Evolutionary conservation across 176 grass and related monocot species (phyloP).

Genomic region (Musa schizocarpa): DNA sequence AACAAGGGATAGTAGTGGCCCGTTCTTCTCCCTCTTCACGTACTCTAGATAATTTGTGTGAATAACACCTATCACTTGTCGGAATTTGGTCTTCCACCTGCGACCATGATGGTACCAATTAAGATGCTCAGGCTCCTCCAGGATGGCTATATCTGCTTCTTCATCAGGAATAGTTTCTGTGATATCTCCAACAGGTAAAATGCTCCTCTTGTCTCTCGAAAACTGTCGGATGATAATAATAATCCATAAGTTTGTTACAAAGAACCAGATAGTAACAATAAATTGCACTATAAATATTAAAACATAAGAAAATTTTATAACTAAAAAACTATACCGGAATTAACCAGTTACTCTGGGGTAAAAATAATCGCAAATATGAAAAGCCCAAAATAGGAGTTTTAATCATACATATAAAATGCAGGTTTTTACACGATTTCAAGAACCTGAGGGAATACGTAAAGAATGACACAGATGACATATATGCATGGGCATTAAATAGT

Average conservation of each 20-base stretch:
- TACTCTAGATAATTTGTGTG: conserved; percentile 99
- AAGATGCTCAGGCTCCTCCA: conserved; percentile 94
- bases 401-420: not conserved
- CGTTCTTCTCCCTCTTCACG: conserved; percentile 95
- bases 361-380: not conserved
- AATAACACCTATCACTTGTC: conserved; percentile 70
- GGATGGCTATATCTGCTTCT: conserved; percentile 70
- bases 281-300: not conserved
- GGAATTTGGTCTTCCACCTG: conserved; percentile 88
- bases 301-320: not conserved
- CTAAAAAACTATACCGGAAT: not conserved
- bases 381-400: not conserved
- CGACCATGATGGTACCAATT: conserved; percentile 94
- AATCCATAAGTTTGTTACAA: conserved; percentile 2
- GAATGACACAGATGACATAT: not conserved
- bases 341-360: not conserved
- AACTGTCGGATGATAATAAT: conserved; percentile 39
- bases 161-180: conserved; percentile 79
- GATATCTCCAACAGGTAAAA: conserved; percentile 83
- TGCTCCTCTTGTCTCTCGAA: conserved; percentile 85
- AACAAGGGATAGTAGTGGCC: conserved; percentile 54
- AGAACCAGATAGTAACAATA: not conserved
- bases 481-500: not conserved
- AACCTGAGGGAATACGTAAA: not conserved
- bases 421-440: not conserved